Base-by-base conservation (phyloP, 2,329 filamentous ascomycete genomes). In the Colletotrichum sp. region DNA sequence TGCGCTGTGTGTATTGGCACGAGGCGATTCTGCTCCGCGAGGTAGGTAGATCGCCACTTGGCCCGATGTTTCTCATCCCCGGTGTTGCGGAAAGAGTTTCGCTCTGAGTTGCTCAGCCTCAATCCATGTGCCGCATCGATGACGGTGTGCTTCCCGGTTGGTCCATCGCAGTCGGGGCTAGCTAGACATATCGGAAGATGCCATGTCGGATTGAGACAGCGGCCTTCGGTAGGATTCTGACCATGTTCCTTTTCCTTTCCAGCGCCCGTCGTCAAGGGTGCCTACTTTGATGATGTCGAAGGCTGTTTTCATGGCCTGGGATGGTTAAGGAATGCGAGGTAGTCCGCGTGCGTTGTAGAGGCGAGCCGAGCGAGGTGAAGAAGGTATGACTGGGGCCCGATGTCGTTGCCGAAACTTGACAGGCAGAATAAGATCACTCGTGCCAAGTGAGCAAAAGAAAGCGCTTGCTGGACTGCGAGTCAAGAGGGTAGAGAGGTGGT, bases 381-480 rank as follows among this genome's bases (percentile, higher is more conserved):
- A 30, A 21, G 18, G 24, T 64, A 64, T 26, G 32, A 64, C 72
- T 34, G 68, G 72, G 72, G 69, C 64, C 61, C 70, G 70, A 57
- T 73, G 73, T 73, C 69, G 24, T 67, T 24, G 16, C 18, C 57
- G 64, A 75, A 75, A 75, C 73, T 75, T 75, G 73, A 73, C 73
- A 75, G 70, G 30, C 52, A 64, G 13, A 61, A 15, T n/a, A 28
- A 71, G 59, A 57, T 24, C 36, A 30, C 24, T 65, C 36, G 34
- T 32, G 43, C 28, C 12, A 10, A 36, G 43, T 13, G n/a, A 13
- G 43, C 6, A 2, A 24, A 21, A 52, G 43, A 52, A 52, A 52
- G 43, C n/a, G 43, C n/a, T 69, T 16, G 30, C 34, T 2, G 34
- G 26, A 21, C 26, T 57, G 63, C 70, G 73, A 73, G 69, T 73